A percentile compares a stretch with the other conserved stretches of the same genome.
Conservation (phyloP, 1,139 yeast species). For the Kurtzmaniella quercitrusa region DNA sequence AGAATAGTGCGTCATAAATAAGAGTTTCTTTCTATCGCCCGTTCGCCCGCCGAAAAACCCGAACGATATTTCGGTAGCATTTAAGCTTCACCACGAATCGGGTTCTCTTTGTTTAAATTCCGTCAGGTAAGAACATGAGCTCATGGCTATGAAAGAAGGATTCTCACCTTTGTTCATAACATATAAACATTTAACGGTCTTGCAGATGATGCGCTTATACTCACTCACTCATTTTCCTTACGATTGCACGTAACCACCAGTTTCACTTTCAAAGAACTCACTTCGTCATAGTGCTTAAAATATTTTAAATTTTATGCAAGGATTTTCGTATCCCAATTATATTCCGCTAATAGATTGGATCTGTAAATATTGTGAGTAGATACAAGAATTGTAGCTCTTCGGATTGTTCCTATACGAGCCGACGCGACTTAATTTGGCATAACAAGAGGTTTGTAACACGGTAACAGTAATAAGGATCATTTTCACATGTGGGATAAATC, state of each 20-base stretch:
- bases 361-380: not conserved
- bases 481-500: too few species aligned
- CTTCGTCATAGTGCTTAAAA: not conserved
- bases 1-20: not conserved
- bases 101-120: too few species aligned
- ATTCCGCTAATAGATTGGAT: not conserved
- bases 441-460: too few species aligned
- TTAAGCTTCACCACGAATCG: too few species aligned
- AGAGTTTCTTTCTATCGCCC: too few species aligned
- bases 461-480: too few species aligned
- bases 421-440: too few species aligned
- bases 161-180: not conserved
- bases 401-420: too few species aligned
- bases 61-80: too few species aligned
- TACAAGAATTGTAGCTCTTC: not conserved
- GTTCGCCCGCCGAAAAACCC: too few species aligned
- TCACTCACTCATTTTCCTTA: not conserved
- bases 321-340: not conserved
- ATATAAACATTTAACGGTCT: not conserved
- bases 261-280: not conserved
- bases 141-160: not conserved
- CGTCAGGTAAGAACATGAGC: too few species aligned
- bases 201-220: not conserved
- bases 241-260: not conserved
- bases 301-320: not conserved